Conservation (phyloP, 208 protist species). For the Kentomonas sorsogonicus region DNA sequence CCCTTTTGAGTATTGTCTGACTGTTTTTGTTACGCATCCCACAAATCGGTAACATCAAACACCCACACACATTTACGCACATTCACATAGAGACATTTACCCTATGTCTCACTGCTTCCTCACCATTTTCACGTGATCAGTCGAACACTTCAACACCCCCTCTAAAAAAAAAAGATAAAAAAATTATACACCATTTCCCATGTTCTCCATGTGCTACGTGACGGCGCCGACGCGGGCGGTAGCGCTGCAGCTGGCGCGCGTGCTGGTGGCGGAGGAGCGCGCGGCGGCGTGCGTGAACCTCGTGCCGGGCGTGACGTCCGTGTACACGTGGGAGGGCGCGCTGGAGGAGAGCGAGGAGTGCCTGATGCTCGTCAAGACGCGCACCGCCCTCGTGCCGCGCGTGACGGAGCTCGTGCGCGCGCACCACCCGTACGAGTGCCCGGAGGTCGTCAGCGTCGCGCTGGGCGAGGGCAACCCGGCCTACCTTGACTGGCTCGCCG, state of each 20-base stretch:
- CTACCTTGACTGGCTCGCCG: slow-evolving; percentile 55
- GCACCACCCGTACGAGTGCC: slow-evolving; percentile 53
- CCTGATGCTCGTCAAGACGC: slow-evolving; percentile 59
- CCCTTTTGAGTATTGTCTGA: no score
- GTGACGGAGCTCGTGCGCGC: slow-evolving; percentile 21
- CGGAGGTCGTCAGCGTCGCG: slow-evolving; percentile 41
- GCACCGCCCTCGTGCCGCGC: slow-evolving; percentile 17
- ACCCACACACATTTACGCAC: no score
- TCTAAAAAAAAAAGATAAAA: no score
- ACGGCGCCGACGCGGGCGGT: slow-evolving; percentile 30
- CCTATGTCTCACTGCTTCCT: no score
- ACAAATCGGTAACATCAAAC: no score
- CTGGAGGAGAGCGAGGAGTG: slow-evolving; percentile 36
- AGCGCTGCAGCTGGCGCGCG: slow-evolving; percentile 19
- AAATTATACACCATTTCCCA: no score
- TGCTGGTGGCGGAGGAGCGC: slow-evolving; percentile 15
- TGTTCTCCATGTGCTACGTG: slow-evolving; percentile 40
- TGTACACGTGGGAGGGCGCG: slow-evolving; percentile 47
- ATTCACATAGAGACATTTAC: no score
- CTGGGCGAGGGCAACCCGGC: slow-evolving; percentile 22
- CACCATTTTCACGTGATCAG: no score
- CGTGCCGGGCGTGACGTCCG: slow-evolving; percentile 35
- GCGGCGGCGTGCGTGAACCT: slow-evolving; percentile 59
- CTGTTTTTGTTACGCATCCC: no score
- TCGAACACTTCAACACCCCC: no score